Base-by-base conservation (phyloP, 768 basidiomycete species). In the Cytidiella melzeri region DNA sequence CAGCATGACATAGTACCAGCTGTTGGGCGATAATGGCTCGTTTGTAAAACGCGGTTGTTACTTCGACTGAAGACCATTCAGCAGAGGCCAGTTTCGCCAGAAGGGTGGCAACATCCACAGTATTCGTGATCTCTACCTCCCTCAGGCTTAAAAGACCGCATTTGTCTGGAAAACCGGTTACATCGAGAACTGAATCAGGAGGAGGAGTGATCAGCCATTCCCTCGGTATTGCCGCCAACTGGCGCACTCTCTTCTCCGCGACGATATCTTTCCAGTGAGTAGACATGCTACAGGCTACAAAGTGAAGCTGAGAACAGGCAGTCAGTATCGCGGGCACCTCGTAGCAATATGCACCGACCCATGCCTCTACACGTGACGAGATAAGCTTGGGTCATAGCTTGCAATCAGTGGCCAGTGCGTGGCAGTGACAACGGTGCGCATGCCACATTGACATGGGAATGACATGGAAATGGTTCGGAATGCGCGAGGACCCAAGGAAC, bases 11-110 rank as follows among this genome's bases (percentile, higher is more conserved):
- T 21, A 46, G 26, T 47, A 87, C 86, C 13, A 90, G 61, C 56
- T 90, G 87, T 41, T 92, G 88, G 3, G 88, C 88, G 39, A 92
- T 64, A 39, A 87, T 75, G 0, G 90, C 90, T 38, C 87, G 70
- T 64, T 90, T 90, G 56, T 75, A 80, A 65, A 83, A 91, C 0
- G 88, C 85, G 0, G 69, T 79, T 0, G 82, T 84, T 2, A 89
- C 86, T 13, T 79, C 76, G 0, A 85, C 74, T 3, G 83, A 65
- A 0, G 81, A 71, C 79, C 79, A 86, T 45, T 69, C 63, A 1
- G 69, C 69, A 1, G 53, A 61, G 2, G 76, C 76, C 7, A 90
- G 68, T 37, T 75, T 81, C 13, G 63, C 48, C 23, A 87, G 64
- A 3, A 88, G 63, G 1, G 60, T 56, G 4, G 70, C 70, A 3